These are phyloP conservation scores for Aspergillus texensis DNA, from an alignment of 2,329 filamentous ascomycete species.

Conservation along the genomic window DNA sequence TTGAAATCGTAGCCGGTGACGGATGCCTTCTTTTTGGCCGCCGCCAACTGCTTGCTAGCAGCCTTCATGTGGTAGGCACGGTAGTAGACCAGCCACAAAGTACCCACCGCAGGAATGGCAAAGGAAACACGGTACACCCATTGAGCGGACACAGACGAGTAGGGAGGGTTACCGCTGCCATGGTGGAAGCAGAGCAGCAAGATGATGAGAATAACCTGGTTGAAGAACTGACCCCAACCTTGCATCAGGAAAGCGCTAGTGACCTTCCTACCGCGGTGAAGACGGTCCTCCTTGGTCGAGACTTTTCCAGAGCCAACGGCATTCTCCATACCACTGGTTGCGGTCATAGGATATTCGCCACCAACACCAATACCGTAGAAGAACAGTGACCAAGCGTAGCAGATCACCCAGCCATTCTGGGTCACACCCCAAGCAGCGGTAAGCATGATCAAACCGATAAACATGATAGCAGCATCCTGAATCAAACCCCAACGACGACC, in stretches of 20 bases:
- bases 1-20: conserved; percentile 92
- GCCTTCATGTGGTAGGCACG: conserved; percentile 92
- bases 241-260: conserved; percentile 98
- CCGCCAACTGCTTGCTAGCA: conserved; percentile 77
- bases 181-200: conserved; percentile 87
- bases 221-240: conserved; percentile 94
- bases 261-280: conserved; percentile 94
- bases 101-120: conserved; percentile 85
- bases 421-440: conserved; percentile 86
- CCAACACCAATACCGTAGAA: conserved; percentile 73
- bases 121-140: conserved; percentile 93
- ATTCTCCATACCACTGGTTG: conserved; percentile 92
- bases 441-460: conserved; percentile 87
- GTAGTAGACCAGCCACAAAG: conserved; percentile 94
- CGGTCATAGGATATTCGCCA: conserved; percentile 95
- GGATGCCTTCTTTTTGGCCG: conserved; percentile 80
- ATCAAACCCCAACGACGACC: conserved; percentile 94
- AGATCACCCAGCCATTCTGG: conserved; percentile 93
- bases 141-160: conserved; percentile 75
- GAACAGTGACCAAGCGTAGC: conserved; percentile 93
- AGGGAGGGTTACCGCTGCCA: conserved; percentile 73
- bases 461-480: conserved; percentile 94
- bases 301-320: conserved; percentile 82
- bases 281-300: conserved; percentile 87
- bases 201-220: conserved; percentile 87